Percentiles rank a stretch among this genome's conserved stretches.
Evolutionary conservation across 306 rosid species (phyloP).

Genomic region (Medicago arabica): DNA sequence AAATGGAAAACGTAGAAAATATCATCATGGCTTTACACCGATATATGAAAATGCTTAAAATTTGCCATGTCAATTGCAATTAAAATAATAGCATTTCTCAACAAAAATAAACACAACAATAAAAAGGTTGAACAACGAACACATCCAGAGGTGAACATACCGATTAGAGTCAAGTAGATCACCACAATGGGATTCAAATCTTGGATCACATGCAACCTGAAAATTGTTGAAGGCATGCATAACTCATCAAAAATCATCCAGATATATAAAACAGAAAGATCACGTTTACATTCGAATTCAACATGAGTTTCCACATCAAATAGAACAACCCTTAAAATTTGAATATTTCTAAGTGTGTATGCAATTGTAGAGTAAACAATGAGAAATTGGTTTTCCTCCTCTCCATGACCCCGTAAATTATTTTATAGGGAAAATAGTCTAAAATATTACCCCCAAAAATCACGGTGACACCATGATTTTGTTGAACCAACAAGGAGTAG

Average conservation of each 20-base stretch:
- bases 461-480: no score
- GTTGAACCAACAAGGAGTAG: no score
- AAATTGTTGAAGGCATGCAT: constrained; percentile 29
- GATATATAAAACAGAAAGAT: constrained; percentile 19
- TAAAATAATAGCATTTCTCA: not conserved
- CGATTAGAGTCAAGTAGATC: constrained; percentile 57
- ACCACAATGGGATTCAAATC: constrained; percentile 82
- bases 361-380: no score
- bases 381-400: no score
- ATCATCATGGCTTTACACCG: not conserved
- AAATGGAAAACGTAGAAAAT: not conserved
- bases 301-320: constrained; percentile 24
- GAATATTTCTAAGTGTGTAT: constrained; percentile 1
- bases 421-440: no score
- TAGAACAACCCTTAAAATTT: constrained; percentile 16
- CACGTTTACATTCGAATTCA: constrained; percentile 16
- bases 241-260: constrained; percentile 23
- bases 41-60: not conserved
- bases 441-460: no score
- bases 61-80: not conserved
- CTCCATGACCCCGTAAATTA: no score
- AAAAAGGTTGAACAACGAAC: not conserved
- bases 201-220: constrained; percentile 79
- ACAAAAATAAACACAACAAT: not conserved
- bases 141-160: constrained; percentile 47